These are phyloP conservation scores for Arctium minus DNA, from an alignment of 129 eudicot species.

Conservation along the genomic window DNA sequence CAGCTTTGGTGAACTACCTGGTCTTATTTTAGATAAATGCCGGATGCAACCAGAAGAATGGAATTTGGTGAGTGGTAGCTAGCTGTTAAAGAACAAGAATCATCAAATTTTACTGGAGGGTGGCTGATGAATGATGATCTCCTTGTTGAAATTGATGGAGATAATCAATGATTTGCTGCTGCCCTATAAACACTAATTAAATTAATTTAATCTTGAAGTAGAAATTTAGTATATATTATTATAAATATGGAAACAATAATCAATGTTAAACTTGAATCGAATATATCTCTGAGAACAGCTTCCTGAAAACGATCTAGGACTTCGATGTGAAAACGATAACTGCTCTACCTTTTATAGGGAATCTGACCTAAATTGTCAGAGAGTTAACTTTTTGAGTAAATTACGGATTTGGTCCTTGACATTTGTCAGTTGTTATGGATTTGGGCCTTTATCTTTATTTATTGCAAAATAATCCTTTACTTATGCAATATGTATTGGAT, in stretches of 20 bases:
- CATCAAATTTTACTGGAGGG: neutral
- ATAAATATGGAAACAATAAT: neutral
- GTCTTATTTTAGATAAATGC: neutral
- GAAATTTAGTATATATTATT: neutral
- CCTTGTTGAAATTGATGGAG: neutral
- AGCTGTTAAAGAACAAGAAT: neutral
- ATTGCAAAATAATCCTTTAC: too few relatives aligned
- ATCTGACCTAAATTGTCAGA: neutral
- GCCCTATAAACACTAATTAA: too few relatives aligned
- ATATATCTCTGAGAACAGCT: neutral
- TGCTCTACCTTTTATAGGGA: neutral
- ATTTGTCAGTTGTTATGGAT: too few relatives aligned
- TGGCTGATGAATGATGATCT: neutral
- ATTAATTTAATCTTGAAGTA: neutral
- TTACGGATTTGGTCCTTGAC: too few relatives aligned
- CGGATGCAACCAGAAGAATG: slow-evolving; percentile 3
- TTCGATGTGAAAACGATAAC: neutral
- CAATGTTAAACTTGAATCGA: neutral
- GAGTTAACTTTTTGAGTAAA: neutral
- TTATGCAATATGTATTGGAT: too few relatives aligned
- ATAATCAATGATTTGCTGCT: neutral
- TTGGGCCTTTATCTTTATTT: too few relatives aligned
- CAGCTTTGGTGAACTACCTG: slow-evolving; percentile 16
- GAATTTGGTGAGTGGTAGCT: slow-evolving; percentile 27
- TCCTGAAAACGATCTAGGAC: slow-evolving; percentile 10